These are phyloP conservation scores for Penicillium egyptiacum DNA, from an alignment of 495 filamentous ascomycete genomes.

Conservation along the genomic window DNA sequence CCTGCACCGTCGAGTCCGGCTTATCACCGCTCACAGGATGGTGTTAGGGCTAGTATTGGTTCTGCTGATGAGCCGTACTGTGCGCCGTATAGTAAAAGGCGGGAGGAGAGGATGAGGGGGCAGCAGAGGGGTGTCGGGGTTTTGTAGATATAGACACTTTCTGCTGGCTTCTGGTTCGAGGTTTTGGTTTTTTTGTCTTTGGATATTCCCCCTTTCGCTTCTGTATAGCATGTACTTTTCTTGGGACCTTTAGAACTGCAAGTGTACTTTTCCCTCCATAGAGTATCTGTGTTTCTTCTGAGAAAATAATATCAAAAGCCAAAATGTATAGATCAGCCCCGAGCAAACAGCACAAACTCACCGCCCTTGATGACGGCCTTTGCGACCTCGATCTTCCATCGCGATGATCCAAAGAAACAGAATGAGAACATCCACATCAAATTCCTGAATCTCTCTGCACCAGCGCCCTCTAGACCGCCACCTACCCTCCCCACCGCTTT, in stretches of 20 bases:
- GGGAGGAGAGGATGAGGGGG: conserved; percentile 45
- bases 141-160: conserved; percentile 11
- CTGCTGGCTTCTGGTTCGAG: background rate
- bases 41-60: conserved; percentile 43
- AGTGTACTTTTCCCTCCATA: background rate
- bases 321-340: background rate
- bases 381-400: conserved; percentile 5
- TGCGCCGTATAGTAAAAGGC: conserved; percentile 45
- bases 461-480: background rate
- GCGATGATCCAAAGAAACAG: background rate
- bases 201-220: conserved; percentile 16
- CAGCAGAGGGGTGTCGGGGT: conserved; percentile 41
- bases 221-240: conserved; percentile 10
- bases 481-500: conserved; percentile 11
- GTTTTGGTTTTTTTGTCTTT: background rate
- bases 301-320: background rate
- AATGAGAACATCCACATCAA: conserved; percentile 3
- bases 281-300: background rate
- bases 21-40: conserved; percentile 46
- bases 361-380: conserved; percentile 22
- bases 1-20: conserved; percentile 46
- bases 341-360: conserved; percentile 27
- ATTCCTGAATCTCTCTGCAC: background rate
- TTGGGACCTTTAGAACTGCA: background rate
- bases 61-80: conserved; percentile 49